Percentiles rank a stretch among this genome's conserved stretches.
phyloP scores from a whole-genome alignment of 495 filamentous ascomycete genomes.

The Xylaria longipes region DNA sequence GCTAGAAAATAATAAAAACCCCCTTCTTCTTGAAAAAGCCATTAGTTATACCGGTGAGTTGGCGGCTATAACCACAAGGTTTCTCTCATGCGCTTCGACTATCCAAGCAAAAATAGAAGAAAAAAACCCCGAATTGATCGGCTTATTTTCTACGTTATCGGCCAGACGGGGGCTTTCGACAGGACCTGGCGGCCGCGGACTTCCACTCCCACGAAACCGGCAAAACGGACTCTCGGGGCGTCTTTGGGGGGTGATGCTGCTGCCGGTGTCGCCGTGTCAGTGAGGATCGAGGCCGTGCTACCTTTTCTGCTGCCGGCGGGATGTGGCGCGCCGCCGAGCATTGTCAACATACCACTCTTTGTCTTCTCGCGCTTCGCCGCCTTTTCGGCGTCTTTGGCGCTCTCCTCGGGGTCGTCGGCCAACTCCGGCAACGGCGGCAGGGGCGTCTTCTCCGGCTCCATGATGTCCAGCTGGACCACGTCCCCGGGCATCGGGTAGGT shows the following conservation, averaged over 20 bases:
- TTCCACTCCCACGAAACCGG: constrained; percentile 85
- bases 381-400: constrained; percentile 53
- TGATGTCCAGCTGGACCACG: constrained; percentile 67
- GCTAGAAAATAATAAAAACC: constrained; percentile 12
- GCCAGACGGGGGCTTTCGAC: constrained; percentile 90
- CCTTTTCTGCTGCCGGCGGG: constrained; percentile 47
- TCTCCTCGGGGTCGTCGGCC: constrained; percentile 57
- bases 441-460: constrained; percentile 79
- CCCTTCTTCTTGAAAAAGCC: not conserved
- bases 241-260: constrained; percentile 51
- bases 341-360: constrained; percentile 44
- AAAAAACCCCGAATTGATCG: not conserved
- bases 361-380: constrained; percentile 47
- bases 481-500: constrained; percentile 81
- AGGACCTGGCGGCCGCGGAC: constrained; percentile 84
- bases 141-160: constrained; percentile 48
- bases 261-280: constrained; percentile 49
- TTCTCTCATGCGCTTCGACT: constrained; percentile 1
- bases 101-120: not conserved
- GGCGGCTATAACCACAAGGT: not conserved
- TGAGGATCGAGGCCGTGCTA: constrained; percentile 41
- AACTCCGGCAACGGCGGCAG: constrained; percentile 71
- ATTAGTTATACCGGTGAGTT: not conserved
- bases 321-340: constrained; percentile 39
- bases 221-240: constrained; percentile 70